A percentile compares a stretch with the other conserved stretches of the same genome.
phyloP scores from a whole-genome alignment of 345 rosid species.

The Stellera chamaejasme region DNA sequence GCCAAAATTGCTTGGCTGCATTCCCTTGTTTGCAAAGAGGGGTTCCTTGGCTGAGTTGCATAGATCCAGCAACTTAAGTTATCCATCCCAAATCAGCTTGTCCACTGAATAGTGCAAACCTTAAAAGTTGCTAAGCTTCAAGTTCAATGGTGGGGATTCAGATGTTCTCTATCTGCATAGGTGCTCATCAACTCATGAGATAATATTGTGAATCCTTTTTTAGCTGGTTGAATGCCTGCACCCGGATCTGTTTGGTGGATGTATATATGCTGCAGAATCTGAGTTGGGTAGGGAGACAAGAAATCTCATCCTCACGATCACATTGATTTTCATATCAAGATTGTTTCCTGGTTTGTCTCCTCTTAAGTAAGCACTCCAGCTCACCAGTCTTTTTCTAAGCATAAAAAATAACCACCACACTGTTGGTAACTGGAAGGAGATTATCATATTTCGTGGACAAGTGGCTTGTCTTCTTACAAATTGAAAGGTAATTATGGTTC shows the following conservation, averaged over 20 bases:
- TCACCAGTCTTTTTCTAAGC: no score
- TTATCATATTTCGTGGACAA: no score
- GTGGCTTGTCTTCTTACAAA: no score
- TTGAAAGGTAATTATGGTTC: no score
- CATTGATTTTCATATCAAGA: no score
- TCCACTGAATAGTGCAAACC: slow-evolving; percentile 25
- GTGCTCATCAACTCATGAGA: not conserved
- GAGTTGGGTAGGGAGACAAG: slow-evolving; percentile 1
- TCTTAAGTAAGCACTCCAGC: slow-evolving; percentile 5
- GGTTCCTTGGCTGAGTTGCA: slow-evolving; percentile 25
- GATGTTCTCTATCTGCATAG: not conserved
- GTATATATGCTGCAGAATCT: slow-evolving; percentile 1
- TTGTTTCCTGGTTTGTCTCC: slow-evolving; percentile 12
- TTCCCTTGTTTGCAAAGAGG: slow-evolving; percentile 26
- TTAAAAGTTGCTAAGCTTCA: slow-evolving; percentile 15
- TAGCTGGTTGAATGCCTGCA: not conserved
- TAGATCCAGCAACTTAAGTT: slow-evolving; percentile 21
- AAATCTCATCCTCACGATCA: slow-evolving; percentile 8
- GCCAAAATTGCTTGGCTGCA: slow-evolving; percentile 18
- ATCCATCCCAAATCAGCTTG: slow-evolving; percentile 23
- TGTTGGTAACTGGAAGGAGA: no score
- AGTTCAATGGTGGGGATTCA: slow-evolving; percentile 14
- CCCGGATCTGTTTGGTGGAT: no score
- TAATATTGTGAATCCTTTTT: not conserved
- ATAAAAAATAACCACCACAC: no score